Percentiles rank a stretch among this genome's conserved stretches.
phyloP scores from a whole-genome alignment of 202 grass and related monocot species.

The Eragrostis tef region DNA sequence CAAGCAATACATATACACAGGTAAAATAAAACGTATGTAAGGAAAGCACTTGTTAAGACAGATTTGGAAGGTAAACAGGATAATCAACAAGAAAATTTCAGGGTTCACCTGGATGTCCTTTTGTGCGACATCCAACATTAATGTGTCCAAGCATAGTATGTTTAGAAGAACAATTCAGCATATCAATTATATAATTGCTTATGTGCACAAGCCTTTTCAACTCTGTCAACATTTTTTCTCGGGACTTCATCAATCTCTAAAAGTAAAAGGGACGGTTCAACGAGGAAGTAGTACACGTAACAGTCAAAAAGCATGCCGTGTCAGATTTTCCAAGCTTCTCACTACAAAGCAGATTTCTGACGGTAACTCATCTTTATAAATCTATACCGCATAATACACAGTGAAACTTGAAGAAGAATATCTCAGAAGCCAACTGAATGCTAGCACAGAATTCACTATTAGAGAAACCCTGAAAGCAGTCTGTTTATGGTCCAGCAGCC shows the following conservation, averaged over 20 bases:
- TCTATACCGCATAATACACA: not conserved
- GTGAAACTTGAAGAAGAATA: not conserved
- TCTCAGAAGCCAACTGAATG: not conserved
- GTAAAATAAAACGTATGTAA: slow-evolving; percentile 12
- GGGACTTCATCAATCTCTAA: not conserved
- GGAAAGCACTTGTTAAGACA: slow-evolving; percentile 31
- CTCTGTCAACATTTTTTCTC: not conserved
- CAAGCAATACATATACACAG: slow-evolving; percentile 12
- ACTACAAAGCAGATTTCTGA: not conserved
- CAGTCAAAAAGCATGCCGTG: not conserved
- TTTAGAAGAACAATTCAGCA: not conserved
- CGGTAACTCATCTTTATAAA: not conserved
- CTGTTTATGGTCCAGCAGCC: not conserved
- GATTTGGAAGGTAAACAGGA: not conserved
- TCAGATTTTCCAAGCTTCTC: not conserved
- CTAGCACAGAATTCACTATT: not conserved
- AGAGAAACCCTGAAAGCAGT: not conserved
- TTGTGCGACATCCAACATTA: not conserved
- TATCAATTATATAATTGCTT: not conserved
- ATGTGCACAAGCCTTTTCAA: not conserved
- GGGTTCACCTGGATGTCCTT: not conserved
- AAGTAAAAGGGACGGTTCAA: not conserved
- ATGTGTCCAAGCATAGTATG: slow-evolving; percentile 3
- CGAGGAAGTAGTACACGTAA: not conserved
- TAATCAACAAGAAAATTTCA: not conserved